Conservation (phyloP, 2,329 filamentous ascomycete species). For the Pseudogymnoascus sp. region DNA sequence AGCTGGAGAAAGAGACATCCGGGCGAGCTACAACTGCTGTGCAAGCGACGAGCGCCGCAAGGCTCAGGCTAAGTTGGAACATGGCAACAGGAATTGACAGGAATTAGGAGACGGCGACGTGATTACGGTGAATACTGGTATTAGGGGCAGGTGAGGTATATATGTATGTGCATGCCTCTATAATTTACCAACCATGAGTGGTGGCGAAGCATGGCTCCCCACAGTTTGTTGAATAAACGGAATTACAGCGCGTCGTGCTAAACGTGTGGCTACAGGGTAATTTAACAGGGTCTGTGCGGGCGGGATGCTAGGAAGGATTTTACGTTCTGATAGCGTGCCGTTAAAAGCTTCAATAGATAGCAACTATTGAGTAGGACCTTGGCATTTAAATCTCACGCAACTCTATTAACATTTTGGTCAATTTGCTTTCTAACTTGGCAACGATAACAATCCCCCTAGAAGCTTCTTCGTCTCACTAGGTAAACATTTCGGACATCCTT, state of each 20-base stretch:
- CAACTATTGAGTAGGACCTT: neutral
- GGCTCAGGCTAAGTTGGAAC: neutral
- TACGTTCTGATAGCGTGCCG: neutral
- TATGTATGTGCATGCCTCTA: neutral
- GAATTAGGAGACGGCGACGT: neutral
- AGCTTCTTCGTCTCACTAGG: neutral
- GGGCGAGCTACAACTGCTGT: slow-evolving; percentile 20
- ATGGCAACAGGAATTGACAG: neutral
- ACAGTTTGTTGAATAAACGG: neutral
- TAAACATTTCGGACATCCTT: neutral
- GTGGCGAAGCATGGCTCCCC: neutral
- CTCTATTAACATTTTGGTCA: neutral
- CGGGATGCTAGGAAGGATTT: neutral
- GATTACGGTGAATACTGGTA: neutral
- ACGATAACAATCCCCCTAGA: neutral
- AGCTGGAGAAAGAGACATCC: slow-evolving; percentile 28
- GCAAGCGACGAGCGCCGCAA: slow-evolving; percentile 16
- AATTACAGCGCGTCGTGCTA: neutral
- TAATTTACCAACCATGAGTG: neutral
- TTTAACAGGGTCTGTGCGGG: neutral
- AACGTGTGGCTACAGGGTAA: neutral
- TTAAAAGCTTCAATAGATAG: neutral
- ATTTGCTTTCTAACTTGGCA: neutral
- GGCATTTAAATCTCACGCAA: neutral
- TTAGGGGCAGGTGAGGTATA: neutral